Base-by-base conservation (phyloP, 2,329 filamentous ascomycete species). In the Zymoseptoria ardabiliae region DNA sequence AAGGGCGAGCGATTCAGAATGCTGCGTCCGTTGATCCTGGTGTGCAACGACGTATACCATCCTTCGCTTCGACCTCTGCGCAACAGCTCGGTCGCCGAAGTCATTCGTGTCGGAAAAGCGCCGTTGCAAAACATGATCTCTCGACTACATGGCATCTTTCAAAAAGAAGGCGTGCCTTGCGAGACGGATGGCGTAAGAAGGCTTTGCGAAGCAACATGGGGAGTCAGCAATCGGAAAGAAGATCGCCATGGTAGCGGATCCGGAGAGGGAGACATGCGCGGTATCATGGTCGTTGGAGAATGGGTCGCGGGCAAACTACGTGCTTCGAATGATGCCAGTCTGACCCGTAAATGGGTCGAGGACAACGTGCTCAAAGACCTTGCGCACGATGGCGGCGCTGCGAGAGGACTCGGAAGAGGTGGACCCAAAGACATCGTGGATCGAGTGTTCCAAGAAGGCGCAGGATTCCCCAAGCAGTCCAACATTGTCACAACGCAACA, bases 1-100 rank as follows among this genome's bases (percentile, higher is more conserved):
- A 93, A 91, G 71, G 87, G 87, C 0, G 93, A 97, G 69, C 88
- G 87, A 60, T 99, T 99, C 71, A 84, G 89, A 50, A 82, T 97
- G 62, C 83, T 96, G 75, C 83, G 94, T 52, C 94, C 94, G 0
- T 79, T 99, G 28, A 91, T 99, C 55, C 80, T 99, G 53, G 94
- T 99, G 67, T 99, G 94, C 78, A 99, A 99, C 69, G 95, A 99
- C 72, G 85, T 97, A 0, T 99, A 99, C 70, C 91, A 96, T 66
- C 87, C 93, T 3, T 90, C 92, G 20, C 81, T 99, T 49, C 84
- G 91, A 25, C 91, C 90, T 0, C 79, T 99, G 7, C 85, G 94
- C n/a, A 89, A 93, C 62, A 78, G 78, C 64, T 92, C 91, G 0
- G 85, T 94, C 54, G 94, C 93, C 0, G 94, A 99, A 72, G 86